phyloP scores from a whole-genome alignment of 345 rosid species.

The Syzygium aromaticum region DNA sequence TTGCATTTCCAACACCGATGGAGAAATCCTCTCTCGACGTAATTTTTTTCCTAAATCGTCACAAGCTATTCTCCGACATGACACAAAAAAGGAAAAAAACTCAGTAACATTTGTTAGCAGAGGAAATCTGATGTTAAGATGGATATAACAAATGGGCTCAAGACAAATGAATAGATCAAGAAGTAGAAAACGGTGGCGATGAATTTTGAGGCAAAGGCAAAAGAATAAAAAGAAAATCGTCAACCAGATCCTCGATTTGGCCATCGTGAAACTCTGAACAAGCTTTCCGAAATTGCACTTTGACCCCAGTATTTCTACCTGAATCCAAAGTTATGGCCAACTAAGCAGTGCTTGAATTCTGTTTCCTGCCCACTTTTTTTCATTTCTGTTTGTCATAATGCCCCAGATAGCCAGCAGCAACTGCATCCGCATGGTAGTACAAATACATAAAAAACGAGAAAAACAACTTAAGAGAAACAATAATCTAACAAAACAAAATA shows the following conservation, averaged over 20 bases:
- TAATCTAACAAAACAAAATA: background rate
- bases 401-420: background rate
- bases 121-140: background rate
- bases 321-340: background rate
- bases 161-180: background rate
- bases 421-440: background rate
- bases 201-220: background rate
- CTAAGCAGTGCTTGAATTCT: background rate
- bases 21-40: background rate
- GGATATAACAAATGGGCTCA: background rate
- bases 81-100: background rate
- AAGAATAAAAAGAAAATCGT: background rate
- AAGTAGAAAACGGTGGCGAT: background rate
- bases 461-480: background rate
- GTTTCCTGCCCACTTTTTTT: background rate
- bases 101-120: background rate
- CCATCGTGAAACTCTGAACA: background rate
- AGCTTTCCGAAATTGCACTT: background rate
- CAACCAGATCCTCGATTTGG: background rate
- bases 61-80: background rate
- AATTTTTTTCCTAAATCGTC: background rate
- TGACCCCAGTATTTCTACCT: background rate
- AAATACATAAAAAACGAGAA: background rate
- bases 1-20: background rate
- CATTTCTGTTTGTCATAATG: background rate